phyloP scores from a whole-genome alignment of 305 asterid genomes.

The Rubia tinctorum region DNA sequence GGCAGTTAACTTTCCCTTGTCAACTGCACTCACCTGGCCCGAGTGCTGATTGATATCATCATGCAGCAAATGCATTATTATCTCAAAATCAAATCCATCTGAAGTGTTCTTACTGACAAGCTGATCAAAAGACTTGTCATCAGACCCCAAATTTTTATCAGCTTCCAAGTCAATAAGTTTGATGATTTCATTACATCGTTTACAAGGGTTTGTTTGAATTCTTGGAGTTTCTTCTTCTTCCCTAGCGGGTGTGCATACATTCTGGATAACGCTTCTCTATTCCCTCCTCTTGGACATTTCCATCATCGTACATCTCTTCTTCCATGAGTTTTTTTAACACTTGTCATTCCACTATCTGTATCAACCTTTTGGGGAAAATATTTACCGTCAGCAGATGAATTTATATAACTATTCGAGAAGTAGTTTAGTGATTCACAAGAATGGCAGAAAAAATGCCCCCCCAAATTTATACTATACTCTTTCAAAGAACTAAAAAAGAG shows the following conservation, averaged over 20 bases:
- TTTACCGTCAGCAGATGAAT: neutral
- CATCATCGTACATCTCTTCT: constrained; percentile 69
- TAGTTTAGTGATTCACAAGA: neutral
- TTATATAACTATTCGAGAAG: neutral
- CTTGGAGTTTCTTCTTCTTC: constrained; percentile 33
- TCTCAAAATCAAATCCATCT: constrained; percentile 50
- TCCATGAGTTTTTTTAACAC: constrained; percentile 95
- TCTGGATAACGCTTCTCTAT: constrained; percentile 29
- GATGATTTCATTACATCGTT: constrained; percentile 36
- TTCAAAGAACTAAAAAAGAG: neutral
- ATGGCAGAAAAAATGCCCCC: neutral
- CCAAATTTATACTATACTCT: neutral
- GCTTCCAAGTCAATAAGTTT: constrained; percentile 36
- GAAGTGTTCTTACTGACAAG: constrained; percentile 26
- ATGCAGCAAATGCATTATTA: constrained; percentile 25
- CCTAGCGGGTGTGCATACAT: constrained; percentile 24
- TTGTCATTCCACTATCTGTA: constrained; percentile 44
- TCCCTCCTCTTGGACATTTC: constrained; percentile 37
- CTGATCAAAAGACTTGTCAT: constrained; percentile 22
- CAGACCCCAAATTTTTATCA: constrained; percentile 25
- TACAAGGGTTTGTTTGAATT: constrained; percentile 33
- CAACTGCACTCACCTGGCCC: constrained; percentile 33
- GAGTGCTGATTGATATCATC: constrained; percentile 29
- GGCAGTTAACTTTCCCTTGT: constrained; percentile 58
- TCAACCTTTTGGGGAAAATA: constrained; percentile 44